phyloP scores from a whole-genome alignment of 257 asterid species.

The Eucommia ulmoides region DNA sequence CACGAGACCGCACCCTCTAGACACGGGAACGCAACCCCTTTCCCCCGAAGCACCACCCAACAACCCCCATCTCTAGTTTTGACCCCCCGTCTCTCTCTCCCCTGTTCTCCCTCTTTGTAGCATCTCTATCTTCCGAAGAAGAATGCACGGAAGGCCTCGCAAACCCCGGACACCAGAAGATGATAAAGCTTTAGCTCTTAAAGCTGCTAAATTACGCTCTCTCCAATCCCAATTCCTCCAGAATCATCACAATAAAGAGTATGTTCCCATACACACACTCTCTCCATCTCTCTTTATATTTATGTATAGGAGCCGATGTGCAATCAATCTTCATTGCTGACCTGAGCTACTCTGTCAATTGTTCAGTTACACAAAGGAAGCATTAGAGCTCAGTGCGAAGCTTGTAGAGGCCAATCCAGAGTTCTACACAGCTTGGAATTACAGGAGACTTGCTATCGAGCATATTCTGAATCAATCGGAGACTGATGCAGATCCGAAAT shows the following conservation, averaged over 20 bases:
- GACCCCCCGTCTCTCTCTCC: too few relatives aligned
- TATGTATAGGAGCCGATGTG: not conserved
- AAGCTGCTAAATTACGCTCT: constrained; percentile 61
- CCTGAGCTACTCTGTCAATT: not conserved
- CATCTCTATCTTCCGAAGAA: too few relatives aligned
- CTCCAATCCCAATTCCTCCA: constrained; percentile 76
- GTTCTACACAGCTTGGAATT: constrained; percentile 86
- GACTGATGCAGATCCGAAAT: constrained; percentile 21
- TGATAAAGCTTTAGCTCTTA: constrained; percentile 37
- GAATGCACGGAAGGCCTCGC: constrained; percentile 85
- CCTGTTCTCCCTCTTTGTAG: too few relatives aligned
- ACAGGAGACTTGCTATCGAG: constrained; percentile 71
- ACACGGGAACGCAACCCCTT: too few relatives aligned
- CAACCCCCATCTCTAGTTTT: too few relatives aligned
- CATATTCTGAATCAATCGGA: constrained; percentile 30
- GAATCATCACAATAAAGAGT: constrained; percentile 65
- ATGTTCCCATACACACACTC: not conserved
- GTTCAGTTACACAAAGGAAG: constrained; percentile 76
- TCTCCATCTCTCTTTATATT: not conserved
- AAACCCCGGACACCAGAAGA: constrained; percentile 49
- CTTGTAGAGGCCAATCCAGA: constrained; percentile 78
- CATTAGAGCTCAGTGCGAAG: constrained; percentile 53
- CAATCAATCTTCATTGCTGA: not conserved
- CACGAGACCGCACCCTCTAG: too few relatives aligned
- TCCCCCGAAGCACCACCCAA: too few relatives aligned